These are phyloP conservation scores for Curvularia hawaiiensis DNA, from an alignment of 2,329 filamentous ascomycete species.

Conservation along the genomic window DNA sequence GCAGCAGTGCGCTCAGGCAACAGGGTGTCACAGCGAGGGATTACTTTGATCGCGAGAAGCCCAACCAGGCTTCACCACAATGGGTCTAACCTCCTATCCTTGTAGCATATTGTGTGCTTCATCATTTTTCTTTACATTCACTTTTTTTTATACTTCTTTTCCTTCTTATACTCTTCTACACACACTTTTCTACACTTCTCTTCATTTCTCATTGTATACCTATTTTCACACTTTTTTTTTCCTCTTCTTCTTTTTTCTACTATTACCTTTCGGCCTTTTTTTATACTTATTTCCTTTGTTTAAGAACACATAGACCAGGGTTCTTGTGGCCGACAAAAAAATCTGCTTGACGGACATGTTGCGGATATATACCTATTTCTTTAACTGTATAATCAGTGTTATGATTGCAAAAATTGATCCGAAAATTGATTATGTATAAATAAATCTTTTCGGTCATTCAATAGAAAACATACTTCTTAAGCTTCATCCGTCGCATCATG, in stretches of 20 bases:
- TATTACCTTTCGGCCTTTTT: no score
- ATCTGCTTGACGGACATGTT: background rate
- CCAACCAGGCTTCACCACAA: background rate
- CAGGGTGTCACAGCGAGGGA: conserved; percentile 10
- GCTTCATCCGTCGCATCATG: conserved; percentile 28
- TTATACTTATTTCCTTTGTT: background rate
- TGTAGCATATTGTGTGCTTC: no score
- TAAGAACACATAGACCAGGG: background rate
- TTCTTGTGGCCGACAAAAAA: background rate
- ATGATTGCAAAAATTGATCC: background rate
- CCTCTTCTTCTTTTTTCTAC: background rate
- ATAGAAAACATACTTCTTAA: no score
- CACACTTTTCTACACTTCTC: background rate
- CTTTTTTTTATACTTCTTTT: background rate
- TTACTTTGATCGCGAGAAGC: conserved; percentile 3
- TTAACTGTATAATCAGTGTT: conserved; percentile 3
- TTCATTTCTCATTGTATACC: background rate
- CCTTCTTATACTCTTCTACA: background rate
- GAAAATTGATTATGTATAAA: background rate
- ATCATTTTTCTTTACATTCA: background rate
- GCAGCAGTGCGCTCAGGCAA: background rate
- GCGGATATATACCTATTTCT: conserved; percentile 5
- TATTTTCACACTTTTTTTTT: background rate
- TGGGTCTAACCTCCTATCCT: background rate
- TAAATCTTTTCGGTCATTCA: background rate